Base-by-base conservation (phyloP, 208 protist genomes). In the Wallacemonas rigidus region DNA sequence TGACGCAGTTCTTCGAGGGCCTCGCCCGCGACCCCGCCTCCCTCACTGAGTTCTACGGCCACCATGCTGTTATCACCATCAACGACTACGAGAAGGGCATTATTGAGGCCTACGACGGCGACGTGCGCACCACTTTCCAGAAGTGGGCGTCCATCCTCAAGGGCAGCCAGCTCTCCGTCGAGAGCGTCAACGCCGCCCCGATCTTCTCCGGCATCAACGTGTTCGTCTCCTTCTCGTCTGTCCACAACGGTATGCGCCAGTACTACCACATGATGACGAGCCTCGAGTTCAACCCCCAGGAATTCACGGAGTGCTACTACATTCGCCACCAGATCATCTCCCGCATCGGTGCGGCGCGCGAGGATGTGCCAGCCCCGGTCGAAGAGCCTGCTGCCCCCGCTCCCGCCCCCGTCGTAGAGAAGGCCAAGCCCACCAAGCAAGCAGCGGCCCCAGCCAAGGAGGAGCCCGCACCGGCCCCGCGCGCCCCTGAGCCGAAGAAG, bases 41-140 rank as follows among this genome's bases (percentile, higher is more conserved):
- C 50, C 63, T 96, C 17, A 74, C 77, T 12, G 82, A 87, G 11
- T 72, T 94, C 74, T 94, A 93, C 78, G 79, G 77, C 71, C 75
- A 64, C 62, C 68, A 88, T 56, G 73, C 86, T n/a, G 79, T 79
- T 38, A 68, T 96, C 56, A 83, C 82, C 51, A 73, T 96, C 75
- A 90, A 87, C 82, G 91, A 96, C 83, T 94, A 92, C 63, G 87
- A 90, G 69, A 75, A 88, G 53, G 91, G 89, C 71, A 83, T 83
- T 56, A 80, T 75, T 11, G 85, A 94, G 79, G 74, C 73, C 45
- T 69, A 45, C 62, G 84, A 81, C 51, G 69, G 26, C 17, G 81
- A 93, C 36, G 77, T 90, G 9, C 57, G 75, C 9, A 50, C 72
- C 41, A 77, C 85, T 35, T 69, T 86, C 50, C 76, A 88, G 79